Evolutionary conservation across 1,139 yeast species (phyloP), one percentile per base, ranked within the genome.

Genomic region (Pichia sp.): DNA sequence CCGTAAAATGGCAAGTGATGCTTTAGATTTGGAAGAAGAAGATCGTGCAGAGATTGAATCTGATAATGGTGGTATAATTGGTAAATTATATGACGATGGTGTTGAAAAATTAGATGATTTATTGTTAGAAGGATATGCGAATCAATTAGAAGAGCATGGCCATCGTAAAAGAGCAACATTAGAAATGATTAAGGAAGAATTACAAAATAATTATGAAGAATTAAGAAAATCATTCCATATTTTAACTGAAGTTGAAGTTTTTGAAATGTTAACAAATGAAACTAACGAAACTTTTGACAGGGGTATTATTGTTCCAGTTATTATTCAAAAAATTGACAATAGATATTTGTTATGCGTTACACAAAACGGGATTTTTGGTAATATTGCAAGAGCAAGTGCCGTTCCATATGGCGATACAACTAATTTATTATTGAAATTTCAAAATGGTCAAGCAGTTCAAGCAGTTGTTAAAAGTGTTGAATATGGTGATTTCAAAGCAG

Each of bases 1-100:
- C 2, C 81, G 95, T 53, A 93, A 93, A 67, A 91, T 93, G 90
- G 98, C 98, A 11, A 95, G 96, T 3, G 99, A 93, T 73, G 98
- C 99, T 1, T 76, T 93, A 58, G 99, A 95, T 64, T 77, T 90
- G 59, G 97, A 91, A 64, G 99, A 95, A 64, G 98, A 91, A 69
- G 96, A 91, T 62, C 77, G 88, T 65, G 88, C 84, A 3, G 95
- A 85, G 54, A 74, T 85, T 56, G 79, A 75, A 58, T 76, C 75
- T 52, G 75, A 77, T 28, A 73, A 75, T 61, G 95, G 96, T 53
- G 97, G 96, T 46, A 90, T 91, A 14, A 85, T 93, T 56, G 84
- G 84, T 56, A 84, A 87, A 63, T 76, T 93, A 59, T 79, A 86
- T 68, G 84, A 83, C 55, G 96, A 89, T 60, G 93, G 87, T 53